These are phyloP conservation scores for Diplodia mutila DNA, from an alignment of 2,329 filamentous ascomycete species.

Conservation along the genomic window DNA sequence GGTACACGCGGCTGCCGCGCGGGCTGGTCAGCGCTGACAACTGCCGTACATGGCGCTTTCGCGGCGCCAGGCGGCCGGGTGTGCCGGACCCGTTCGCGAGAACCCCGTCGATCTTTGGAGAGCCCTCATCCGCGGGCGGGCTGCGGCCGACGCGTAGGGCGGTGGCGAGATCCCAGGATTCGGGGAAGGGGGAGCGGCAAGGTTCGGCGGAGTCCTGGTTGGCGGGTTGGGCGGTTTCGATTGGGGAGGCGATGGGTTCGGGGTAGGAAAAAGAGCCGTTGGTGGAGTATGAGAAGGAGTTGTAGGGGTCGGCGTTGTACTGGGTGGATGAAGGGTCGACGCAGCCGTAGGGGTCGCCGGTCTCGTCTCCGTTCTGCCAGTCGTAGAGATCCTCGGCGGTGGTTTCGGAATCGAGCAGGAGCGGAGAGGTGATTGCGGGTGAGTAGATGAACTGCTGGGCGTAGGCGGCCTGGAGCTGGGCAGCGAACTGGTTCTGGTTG, in stretches of 20 bases:
- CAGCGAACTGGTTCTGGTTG: not conserved
- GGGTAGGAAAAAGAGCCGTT: not conserved
- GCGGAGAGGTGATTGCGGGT: not conserved
- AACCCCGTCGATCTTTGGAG: not conserved
- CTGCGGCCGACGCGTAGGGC: conserved; percentile 6
- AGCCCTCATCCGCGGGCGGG: not conserved
- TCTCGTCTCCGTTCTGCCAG: conserved; percentile 7
- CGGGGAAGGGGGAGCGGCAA: conserved; percentile 1
- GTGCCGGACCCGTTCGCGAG: not conserved
- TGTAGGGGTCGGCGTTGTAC: not conserved
- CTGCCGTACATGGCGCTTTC: conserved; percentile 4
- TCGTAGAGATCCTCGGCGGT: conserved; percentile 15
- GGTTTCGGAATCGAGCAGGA: conserved; percentile 17
- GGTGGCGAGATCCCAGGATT: conserved; percentile 1
- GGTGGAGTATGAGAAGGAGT: conserved; percentile 5
- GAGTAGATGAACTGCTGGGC: not conserved
- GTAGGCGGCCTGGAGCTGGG: not conserved
- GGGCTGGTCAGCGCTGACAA: not conserved
- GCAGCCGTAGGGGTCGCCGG: conserved; percentile 3
- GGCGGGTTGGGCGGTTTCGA: not conserved
- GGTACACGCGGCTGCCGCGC: conserved; percentile 4
- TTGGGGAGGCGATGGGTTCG: not conserved
- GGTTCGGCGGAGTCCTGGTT: not conserved
- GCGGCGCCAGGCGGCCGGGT: not conserved
- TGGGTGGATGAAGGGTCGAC: too few species aligned